Base-by-base conservation (phyloP, 768 basidiomycete species). In the Auriscalpium orientale region DNA sequence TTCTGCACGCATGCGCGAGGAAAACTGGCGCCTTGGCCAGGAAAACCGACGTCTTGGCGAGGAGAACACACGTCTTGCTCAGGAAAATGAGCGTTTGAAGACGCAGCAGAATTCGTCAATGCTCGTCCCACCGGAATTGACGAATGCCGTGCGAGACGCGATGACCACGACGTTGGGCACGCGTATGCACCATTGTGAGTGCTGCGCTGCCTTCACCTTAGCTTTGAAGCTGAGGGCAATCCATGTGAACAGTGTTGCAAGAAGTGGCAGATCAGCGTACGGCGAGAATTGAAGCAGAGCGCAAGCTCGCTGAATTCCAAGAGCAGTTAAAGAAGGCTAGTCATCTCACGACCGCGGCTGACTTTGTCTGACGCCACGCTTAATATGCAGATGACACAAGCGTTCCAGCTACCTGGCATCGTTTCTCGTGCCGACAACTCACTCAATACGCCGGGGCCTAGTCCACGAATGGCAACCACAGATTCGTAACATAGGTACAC, bases 271-370 rank as follows among this genome's bases (percentile, higher is more conserved):
- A 76, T 49, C 72, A 78, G 57, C 72, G 72, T 45, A 43, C 76
- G 66, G 78, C 69, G 8, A 71, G 65, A 47, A 60, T 70, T 8
- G 71, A 66, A 48, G 70, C 70, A 53, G 74, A 67, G 49, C 76
- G 74, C 51, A 78, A 78, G 59, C 71, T 66, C 20, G 56, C 77
- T 73, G 78, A 78, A 67, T 71, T 76, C 66, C 80, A 77, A 66
- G 83, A 83, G 71, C 78, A 84, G 40, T 74, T 76, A 61, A 72
- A 67, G 8, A 76, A 78, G 57, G 61, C 88, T 66, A 72, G 62
- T 72, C 28, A 28, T 28, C 28, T 28, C 28, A 4, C 28, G 28
- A 3, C 7, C 28, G 28, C 28, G 28, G 28, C 28, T 28, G 28
- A 28, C 28, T 28, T 28, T 28, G 28, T 28, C 28, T 28, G 28